Evolutionary conservation across 148 eudicot species (phyloP).

Genomic region (Tetragonia tetragonoides): DNA sequence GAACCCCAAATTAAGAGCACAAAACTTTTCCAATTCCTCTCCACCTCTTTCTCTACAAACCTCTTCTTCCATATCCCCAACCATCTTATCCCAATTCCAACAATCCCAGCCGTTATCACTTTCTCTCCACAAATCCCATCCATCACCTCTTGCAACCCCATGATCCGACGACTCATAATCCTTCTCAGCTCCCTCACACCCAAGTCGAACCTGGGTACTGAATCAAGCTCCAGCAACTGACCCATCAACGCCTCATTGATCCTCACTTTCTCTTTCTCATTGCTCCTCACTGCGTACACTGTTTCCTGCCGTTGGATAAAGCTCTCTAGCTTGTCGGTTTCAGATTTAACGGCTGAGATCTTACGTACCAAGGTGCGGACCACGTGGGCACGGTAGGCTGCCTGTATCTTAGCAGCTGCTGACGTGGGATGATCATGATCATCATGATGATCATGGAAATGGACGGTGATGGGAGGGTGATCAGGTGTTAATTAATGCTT

Average conservation of each 20-base stretch:
- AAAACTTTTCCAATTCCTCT: constrained; percentile 64
- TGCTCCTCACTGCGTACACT: constrained; percentile 58
- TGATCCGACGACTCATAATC: constrained; percentile 68
- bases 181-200: constrained; percentile 69
- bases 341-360: constrained; percentile 47
- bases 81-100: constrained; percentile 61
- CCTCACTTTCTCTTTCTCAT: constrained; percentile 49
- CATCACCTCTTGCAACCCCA: constrained; percentile 80
- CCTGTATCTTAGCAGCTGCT: constrained; percentile 77
- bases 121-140: constrained; percentile 47
- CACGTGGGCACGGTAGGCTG: constrained; percentile 54
- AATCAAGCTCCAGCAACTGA: constrained; percentile 56
- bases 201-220: constrained; percentile 61
- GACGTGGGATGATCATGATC: constrained; percentile 15
- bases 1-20: constrained; percentile 76
- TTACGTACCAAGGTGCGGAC: constrained; percentile 48
- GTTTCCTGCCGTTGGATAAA: constrained; percentile 87
- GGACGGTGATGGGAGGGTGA: constrained; percentile 48
- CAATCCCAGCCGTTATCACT: constrained; percentile 41
- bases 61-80: constrained; percentile 55
- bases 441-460: constrained; percentile 22
- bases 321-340: constrained; percentile 44
- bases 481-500: no score
- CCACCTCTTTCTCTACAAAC: constrained; percentile 74
- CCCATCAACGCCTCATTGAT: constrained; percentile 76